Base-by-base conservation (phyloP, 1,284 basidiomycete species). In the Ceratorhiza oryzae-sativae region DNA sequence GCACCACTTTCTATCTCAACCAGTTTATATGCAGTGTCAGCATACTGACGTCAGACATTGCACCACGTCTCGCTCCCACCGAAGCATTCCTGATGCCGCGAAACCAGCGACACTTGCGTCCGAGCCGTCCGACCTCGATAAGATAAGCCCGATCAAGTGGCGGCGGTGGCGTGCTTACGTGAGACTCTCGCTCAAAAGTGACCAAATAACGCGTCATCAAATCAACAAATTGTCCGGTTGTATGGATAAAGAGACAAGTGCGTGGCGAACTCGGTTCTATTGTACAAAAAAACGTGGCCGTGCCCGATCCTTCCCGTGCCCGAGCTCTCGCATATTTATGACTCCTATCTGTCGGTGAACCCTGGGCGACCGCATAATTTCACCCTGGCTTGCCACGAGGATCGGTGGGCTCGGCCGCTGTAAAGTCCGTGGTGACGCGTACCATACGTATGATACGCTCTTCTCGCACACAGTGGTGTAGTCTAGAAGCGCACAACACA, bases 11-110 rank as follows among this genome's bases (percentile, higher is more conserved):
- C n/a, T n/a, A n/a, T 10, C 32, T 27, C 49, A 12, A 51, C 49
- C 23, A 10, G 49, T 25, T 67, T 53, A 67, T 67, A 67, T 67
- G 62, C 62, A 10, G 34, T n/a, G 30, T 51, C 2, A 41, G 62
- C 49, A 53, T 25, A 23, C 49, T 67, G 62, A 67, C 62, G 62
- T 67, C 62, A 67, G 62, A 15, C 13, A 32, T 55, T 67, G 49
- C 62, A 67, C 42, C 62, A 67, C 27, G n/a, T 18, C 4, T 10
- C 15, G 42, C 42, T 45, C 42, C 42, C 3, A 8, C 15, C 42
- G 42, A 45, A 45, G 42, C 42, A 8, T 45, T 45, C 6, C n/a
- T 45, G 42, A 45, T 5, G 58, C 58, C 23, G 27, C 53, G 32
- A 65, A 27, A 46, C 36, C 41, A 18, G 42, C 42, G 46, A 45